Evolutionary conservation across 2,329 filamentous ascomycete species (phyloP).

Genomic region (Dichotomopilus funicola): DNA sequence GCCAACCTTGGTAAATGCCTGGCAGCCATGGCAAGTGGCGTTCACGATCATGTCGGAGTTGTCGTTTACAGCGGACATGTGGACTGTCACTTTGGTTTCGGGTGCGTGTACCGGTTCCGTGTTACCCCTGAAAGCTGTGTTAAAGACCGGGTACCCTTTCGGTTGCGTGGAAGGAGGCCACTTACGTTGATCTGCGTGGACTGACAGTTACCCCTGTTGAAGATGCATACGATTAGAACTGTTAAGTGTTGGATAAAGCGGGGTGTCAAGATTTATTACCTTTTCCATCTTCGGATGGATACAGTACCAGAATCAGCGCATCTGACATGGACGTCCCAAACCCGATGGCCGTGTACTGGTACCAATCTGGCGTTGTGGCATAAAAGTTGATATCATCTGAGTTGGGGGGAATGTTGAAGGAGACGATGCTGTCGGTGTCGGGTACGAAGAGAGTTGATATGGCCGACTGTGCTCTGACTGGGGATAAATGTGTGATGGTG

Average conservation of each 20-base stretch:
- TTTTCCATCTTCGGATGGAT: conserved; percentile 18
- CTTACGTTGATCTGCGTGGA: conserved; percentile 18
- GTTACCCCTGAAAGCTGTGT: conserved; percentile 11
- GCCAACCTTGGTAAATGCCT: not conserved
- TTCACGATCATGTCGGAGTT: conserved; percentile 19
- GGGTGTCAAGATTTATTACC: not conserved
- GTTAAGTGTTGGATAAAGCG: no score
- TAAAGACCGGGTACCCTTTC: not conserved
- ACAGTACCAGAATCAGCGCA: conserved; percentile 23
- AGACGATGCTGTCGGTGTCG: conserved; percentile 21
- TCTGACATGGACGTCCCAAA: conserved; percentile 23
- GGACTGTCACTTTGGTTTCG: conserved; percentile 12
- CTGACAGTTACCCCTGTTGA: conserved; percentile 19
- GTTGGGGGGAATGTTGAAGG: conserved; percentile 22
- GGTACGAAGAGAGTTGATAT: conserved; percentile 20
- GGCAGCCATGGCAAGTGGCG: conserved; percentile 23
- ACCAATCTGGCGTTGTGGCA: conserved; percentile 21
- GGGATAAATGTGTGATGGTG: conserved; percentile 1
- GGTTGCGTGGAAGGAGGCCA: not conserved
- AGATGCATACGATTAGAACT: not conserved
- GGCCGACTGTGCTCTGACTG: conserved; percentile 7
- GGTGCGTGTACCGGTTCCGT: conserved; percentile 20
- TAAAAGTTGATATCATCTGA: conserved; percentile 26
- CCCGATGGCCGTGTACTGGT: conserved; percentile 24
- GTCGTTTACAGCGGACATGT: conserved; percentile 13